phyloP scores from a whole-genome alignment of 2,329 filamentous ascomycete species.

The Botryosphaeria dothidea region DNA sequence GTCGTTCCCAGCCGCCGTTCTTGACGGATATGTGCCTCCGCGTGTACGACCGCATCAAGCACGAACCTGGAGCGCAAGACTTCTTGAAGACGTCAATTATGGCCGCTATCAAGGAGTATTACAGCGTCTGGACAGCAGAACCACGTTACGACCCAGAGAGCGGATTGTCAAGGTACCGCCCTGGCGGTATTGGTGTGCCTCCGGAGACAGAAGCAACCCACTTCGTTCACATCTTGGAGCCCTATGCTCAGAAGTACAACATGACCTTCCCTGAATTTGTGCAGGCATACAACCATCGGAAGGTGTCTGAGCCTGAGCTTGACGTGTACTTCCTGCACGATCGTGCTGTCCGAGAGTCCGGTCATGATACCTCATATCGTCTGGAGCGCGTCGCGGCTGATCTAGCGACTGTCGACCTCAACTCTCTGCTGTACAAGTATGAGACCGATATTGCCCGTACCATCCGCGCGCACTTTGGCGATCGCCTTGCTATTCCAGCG shows the following conservation, averaged over 20 bases:
- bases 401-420: constrained; percentile 90
- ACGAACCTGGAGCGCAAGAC: constrained; percentile 75
- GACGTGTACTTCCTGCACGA: constrained; percentile 97
- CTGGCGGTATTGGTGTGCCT: constrained; percentile 80
- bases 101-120: constrained; percentile 95
- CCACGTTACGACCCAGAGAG: constrained; percentile 77
- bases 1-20: constrained; percentile 92
- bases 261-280: constrained; percentile 86
- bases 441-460: constrained; percentile 88
- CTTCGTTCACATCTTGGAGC: constrained; percentile 78
- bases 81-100: constrained; percentile 79
- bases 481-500: constrained; percentile 76
- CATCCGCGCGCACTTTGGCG: constrained; percentile 81
- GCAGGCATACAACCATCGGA: constrained; percentile 77
- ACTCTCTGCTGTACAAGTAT: constrained; percentile 95
- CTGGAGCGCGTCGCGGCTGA: constrained; percentile 85
- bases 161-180: constrained; percentile 81
- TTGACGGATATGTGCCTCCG: constrained; percentile 95
- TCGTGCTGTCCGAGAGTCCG: constrained; percentile 91
- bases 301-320: constrained; percentile 79
- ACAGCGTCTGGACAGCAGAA: constrained; percentile 75
- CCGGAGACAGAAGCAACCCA: constrained; percentile 89
- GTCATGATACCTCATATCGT: constrained; percentile 94
- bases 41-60: constrained; percentile 90
- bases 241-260: constrained; percentile 80